A percentile compares a stretch with the other conserved stretches of the same genome.
Evolutionary conservation across 106 monocot species (phyloP).

Genomic region (Acanthochlamys bracteata): DNA sequence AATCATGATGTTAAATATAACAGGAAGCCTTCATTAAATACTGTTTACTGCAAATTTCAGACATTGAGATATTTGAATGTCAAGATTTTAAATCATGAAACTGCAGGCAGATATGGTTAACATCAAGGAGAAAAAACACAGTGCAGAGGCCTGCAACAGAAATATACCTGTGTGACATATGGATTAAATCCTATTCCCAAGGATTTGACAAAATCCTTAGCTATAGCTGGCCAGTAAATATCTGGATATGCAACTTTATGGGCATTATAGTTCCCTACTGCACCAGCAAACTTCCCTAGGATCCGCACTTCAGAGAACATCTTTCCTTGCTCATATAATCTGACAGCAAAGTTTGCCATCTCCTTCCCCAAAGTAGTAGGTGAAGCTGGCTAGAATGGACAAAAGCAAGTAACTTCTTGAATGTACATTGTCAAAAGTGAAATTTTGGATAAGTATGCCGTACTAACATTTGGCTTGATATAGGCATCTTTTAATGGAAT

Average conservation of each 20-base stretch:
- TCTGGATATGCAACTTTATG: slow-evolving; percentile 86
- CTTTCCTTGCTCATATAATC: slow-evolving; percentile 54
- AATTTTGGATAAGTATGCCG: too few species aligned
- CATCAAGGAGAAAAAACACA: too few species aligned
- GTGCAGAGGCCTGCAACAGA: background rate
- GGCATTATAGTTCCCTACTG: slow-evolving; percentile 98
- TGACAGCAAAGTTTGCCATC: slow-evolving; percentile 81
- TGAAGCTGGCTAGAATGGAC: slow-evolving; percentile 68
- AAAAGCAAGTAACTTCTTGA: too few species aligned
- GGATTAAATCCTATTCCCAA: slow-evolving; percentile 55
- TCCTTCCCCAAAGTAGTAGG: slow-evolving; percentile 97
- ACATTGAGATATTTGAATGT: too few species aligned
- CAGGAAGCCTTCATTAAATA: too few species aligned
- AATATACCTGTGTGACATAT: slow-evolving; percentile 55
- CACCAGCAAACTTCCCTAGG: slow-evolving; percentile 92
- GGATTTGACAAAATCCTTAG: slow-evolving; percentile 72
- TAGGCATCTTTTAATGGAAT: too few species aligned
- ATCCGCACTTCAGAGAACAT: slow-evolving; percentile 41
- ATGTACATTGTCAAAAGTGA: too few species aligned
- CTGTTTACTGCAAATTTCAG: too few species aligned
- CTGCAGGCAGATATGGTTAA: too few species aligned
- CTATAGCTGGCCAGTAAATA: slow-evolving; percentile 59
- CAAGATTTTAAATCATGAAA: too few species aligned
- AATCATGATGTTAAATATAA: too few species aligned
- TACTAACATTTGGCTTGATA: too few species aligned